A percentile compares a stretch with the other conserved stretches of the same genome.
These are phyloP conservation scores for Huntiella decipiens DNA, from an alignment of 2,329 filamentous ascomycete species.

Conservation along the genomic window DNA sequence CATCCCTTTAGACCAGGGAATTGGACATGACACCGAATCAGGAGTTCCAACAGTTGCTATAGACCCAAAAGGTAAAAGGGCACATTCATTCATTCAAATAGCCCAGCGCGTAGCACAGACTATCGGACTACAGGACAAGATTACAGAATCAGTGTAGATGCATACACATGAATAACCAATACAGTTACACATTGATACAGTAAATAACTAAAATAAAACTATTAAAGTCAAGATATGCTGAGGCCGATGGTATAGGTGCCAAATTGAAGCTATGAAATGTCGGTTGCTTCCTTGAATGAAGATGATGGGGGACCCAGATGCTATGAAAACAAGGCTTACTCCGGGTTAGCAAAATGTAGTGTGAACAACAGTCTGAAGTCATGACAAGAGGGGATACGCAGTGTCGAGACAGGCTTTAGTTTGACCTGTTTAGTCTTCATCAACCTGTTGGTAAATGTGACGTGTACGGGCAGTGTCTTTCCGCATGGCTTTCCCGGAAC, in stretches of 20 bases:
- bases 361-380: no score
- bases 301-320: no score
- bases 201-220: no score
- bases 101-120: constrained; percentile 35
- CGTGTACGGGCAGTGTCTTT: constrained; percentile 70
- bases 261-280: no score
- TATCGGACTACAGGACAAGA: constrained; percentile 18
- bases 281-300: no score
- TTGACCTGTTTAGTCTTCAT: constrained; percentile 40
- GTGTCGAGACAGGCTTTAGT: not conserved
- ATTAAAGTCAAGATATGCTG: no score
- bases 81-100: constrained; percentile 52
- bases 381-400: not conserved
- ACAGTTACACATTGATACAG: no score
- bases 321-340: no score
- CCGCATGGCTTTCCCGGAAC: constrained; percentile 87
- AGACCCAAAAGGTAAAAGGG: constrained; percentile 58
- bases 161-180: no score
- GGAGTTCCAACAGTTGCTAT: constrained; percentile 82
- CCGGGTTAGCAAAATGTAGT: no score
- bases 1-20: constrained; percentile 68
- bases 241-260: no score
- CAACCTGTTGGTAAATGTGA: constrained; percentile 65
- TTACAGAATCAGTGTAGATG: no score
- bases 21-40: constrained; percentile 71